A percentile compares a stretch with the other conserved stretches of the same genome.
phyloP scores from a whole-genome alignment of 2,329 filamentous ascomycete genomes.

The Fusarium sp. region DNA sequence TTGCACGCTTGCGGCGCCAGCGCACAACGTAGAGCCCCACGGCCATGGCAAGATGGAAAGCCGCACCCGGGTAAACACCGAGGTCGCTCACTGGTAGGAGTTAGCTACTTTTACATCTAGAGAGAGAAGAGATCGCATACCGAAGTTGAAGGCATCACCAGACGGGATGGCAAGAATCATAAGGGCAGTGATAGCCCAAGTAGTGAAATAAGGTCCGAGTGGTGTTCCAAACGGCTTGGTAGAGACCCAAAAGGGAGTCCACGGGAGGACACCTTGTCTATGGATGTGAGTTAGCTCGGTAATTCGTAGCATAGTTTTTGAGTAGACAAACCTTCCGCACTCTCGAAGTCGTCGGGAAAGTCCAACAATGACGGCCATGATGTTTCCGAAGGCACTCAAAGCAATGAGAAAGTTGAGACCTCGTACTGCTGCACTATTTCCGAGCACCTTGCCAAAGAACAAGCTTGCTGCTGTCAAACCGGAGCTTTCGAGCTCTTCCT shows the following conservation, averaged over 20 bases:
- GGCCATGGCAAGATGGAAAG: slow-evolving; percentile 71
- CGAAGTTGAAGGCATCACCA: slow-evolving; percentile 75
- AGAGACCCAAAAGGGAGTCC: slow-evolving; percentile 71
- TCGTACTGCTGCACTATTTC: slow-evolving; percentile 62
- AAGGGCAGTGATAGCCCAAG: slow-evolving; percentile 69
- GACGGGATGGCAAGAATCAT: slow-evolving; percentile 74
- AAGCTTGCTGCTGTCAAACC: slow-evolving; percentile 68
- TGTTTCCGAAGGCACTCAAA: slow-evolving; percentile 70
- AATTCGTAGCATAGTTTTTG: no score
- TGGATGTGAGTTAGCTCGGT: background rate
- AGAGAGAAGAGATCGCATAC: slow-evolving; percentile 49
- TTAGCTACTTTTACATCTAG: slow-evolving; percentile 10
- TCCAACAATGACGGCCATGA: slow-evolving; percentile 69
- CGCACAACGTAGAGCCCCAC: slow-evolving; percentile 72
- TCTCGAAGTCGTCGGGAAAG: slow-evolving; percentile 72
- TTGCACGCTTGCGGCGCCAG: slow-evolving; percentile 64
- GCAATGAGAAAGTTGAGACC: slow-evolving; percentile 72
- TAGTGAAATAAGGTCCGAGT: slow-evolving; percentile 69
- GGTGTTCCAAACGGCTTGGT: slow-evolving; percentile 75
- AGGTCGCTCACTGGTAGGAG: slow-evolving; percentile 69
- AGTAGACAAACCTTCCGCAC: slow-evolving; percentile 57
- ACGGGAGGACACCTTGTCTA: slow-evolving; percentile 73
- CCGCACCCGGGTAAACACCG: slow-evolving; percentile 68
- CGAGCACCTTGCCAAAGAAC: slow-evolving; percentile 73
- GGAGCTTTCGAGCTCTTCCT: slow-evolving; percentile 65